Evolutionary conservation across 2,329 filamentous ascomycete species (phyloP).

Genomic region (Metarhizium brunneum): DNA sequence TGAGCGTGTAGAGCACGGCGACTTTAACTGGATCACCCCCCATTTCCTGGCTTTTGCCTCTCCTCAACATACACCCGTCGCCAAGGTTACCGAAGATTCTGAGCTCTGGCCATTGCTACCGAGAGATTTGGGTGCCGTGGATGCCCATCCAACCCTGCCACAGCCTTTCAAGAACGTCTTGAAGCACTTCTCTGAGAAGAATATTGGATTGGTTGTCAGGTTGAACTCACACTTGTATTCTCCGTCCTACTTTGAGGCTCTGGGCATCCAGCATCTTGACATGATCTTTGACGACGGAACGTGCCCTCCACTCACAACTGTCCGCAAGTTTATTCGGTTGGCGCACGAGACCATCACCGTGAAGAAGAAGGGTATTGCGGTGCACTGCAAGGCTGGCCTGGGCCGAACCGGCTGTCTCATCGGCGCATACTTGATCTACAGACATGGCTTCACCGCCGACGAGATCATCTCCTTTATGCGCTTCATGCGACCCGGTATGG

Average conservation of each 20-base stretch:
- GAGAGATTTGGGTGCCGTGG: constrained; percentile 63
- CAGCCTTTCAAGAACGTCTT: constrained; percentile 94
- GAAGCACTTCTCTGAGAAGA: constrained; percentile 75
- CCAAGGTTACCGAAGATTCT: constrained; percentile 62
- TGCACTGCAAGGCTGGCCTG: constrained; percentile 96
- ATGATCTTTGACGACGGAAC: constrained; percentile 99
- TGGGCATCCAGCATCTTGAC: constrained; percentile 92
- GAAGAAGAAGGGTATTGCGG: constrained; percentile 86
- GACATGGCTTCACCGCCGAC: constrained; percentile 93
- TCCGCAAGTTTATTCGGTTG: constrained; percentile 88
- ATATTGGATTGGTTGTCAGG: constrained; percentile 88
- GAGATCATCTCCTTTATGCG: constrained; percentile 97
- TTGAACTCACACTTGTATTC: constrained; percentile 95
- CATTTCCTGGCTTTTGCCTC: constrained; percentile 95
- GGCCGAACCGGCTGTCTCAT: constrained; percentile 94
- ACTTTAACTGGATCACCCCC: constrained; percentile 99
- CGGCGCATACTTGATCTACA: constrained; percentile 94
- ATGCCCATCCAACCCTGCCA: constrained; percentile 61
- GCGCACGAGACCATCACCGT: constrained; percentile 91
- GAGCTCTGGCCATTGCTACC: constrained; percentile 68
- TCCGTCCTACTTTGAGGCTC: constrained; percentile 89
- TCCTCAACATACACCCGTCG: constrained; percentile 71
- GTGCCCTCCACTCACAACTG: constrained; percentile 79
- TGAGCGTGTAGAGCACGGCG: constrained; percentile 93
- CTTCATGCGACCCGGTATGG: constrained; percentile 98